Evolutionary conservation across 805 yeast species (phyloP), one percentile per base, ranked within the genome.

Genomic region (Ogataea glucozyma): DNA sequence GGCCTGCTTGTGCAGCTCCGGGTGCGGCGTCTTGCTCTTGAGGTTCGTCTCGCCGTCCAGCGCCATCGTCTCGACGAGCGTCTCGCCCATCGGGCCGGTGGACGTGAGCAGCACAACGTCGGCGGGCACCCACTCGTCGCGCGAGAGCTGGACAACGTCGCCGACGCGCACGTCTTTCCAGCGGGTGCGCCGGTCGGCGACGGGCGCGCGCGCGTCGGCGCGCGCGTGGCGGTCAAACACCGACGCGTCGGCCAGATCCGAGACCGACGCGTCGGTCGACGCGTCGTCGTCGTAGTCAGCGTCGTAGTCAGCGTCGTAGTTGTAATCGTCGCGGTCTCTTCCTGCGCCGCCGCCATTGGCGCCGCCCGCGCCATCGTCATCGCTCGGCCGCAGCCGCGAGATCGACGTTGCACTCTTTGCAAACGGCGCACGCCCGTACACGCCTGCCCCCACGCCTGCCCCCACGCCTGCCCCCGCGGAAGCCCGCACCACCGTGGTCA

Each of bases 31-130:
- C 53, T 79, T 81, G 6, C 86, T 73, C 62, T 93, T 93, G 47
- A 93, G 70, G 59, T 89, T 91, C 0, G 98, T 93, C 64, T 93
- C 99, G 38, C 99, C 99, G 65, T 93, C 99, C 37, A 93, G 71
- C 1, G 96, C 99, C 91, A 91, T 89, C 1, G 99, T 93, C 62
- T 93, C 99, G 14, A 90, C 81, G 51, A 79, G 87, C 1, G 87
- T 77, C 41, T 74, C 78, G 26, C 76, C 74, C 44, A 81, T 77
- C 29, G 84, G 89, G 48, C 75, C 76, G 27, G 80, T 78, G 3
- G 88, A 79, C 1, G 90, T 76, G 31, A 93, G 58, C 2, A 93
- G 54, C 2, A 93, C 60, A 2, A 93, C 58, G 66, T 93, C 99
- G 0, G 97, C 97, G 0, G 99, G 99, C 5, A 91, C 76, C 85